Evolutionary conservation across 768 basidiomycete genomes (phyloP).

Genomic region (Tricholoma hemisulphureum): DNA sequence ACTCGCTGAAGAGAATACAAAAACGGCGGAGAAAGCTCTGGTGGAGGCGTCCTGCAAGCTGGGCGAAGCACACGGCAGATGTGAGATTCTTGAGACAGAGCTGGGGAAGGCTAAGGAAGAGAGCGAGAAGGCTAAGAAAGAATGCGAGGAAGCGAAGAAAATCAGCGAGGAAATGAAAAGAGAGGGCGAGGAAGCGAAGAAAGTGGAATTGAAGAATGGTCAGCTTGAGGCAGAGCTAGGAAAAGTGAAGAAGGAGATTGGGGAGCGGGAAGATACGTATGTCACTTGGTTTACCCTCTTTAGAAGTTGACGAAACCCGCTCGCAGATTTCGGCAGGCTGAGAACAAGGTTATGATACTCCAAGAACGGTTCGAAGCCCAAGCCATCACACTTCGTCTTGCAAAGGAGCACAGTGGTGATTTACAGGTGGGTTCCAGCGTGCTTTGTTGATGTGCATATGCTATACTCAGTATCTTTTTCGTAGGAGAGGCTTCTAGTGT

Average conservation of each 20-base stretch:
- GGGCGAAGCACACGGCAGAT: not conserved
- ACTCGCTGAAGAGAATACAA: not conserved
- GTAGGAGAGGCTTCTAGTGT: conserved; percentile 38
- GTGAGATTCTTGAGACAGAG: not conserved
- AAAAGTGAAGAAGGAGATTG: not conserved
- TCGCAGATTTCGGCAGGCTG: conserved; percentile 8
- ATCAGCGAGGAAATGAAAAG: not conserved
- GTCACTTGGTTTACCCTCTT: not conserved
- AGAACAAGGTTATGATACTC: conserved; percentile 22
- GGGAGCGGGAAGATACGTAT: not conserved
- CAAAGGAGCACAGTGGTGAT: conserved; percentile 55
- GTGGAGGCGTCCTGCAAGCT: not conserved
- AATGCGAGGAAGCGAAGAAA: not conserved
- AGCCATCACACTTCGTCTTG: conserved; percentile 47
- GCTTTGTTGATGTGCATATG: too few species aligned
- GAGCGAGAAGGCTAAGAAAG: not conserved
- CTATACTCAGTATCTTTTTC: not conserved
- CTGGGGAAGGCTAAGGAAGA: not conserved
- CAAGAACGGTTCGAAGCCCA: conserved; percentile 65
- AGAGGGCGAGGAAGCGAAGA: not conserved
- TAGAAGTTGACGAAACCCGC: not conserved
- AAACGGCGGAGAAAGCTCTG: not conserved
- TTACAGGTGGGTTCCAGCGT: conserved; percentile 34
- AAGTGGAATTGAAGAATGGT: not conserved
- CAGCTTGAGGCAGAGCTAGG: not conserved